A percentile compares a stretch with the other conserved stretches of the same genome.
Conservation (phyloP, 1,284 basidiomycete species). For the Kwoniella shivajii region DNA sequence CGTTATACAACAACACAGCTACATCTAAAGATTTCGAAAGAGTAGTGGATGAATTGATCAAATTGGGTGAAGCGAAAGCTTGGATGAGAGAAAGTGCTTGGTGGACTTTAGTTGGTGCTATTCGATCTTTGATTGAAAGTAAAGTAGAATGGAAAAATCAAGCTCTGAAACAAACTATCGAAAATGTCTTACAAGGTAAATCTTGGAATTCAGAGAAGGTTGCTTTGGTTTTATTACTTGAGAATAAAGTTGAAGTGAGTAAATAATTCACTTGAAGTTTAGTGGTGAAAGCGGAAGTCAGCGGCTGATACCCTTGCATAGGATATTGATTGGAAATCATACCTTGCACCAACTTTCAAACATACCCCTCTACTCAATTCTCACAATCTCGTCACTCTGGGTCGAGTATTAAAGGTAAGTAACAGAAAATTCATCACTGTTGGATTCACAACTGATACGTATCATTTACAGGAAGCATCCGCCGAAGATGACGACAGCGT, state of each 20-base stretch:
- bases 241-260: slow-evolving; percentile 60
- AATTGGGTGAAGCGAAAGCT: slow-evolving; percentile 77
- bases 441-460: slow-evolving; percentile 8
- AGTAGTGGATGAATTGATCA: slow-evolving; percentile 67
- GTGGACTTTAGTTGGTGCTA: slow-evolving; percentile 73
- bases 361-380: slow-evolving; percentile 65
- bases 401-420: slow-evolving; percentile 74
- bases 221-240: slow-evolving; percentile 73
- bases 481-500: slow-evolving; percentile 46
- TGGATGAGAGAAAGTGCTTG: slow-evolving; percentile 92
- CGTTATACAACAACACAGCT: slow-evolving; percentile 67
- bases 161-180: slow-evolving; percentile 62
- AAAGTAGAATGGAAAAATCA: slow-evolving; percentile 70
- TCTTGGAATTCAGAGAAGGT: slow-evolving; percentile 86
- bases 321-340: slow-evolving; percentile 67
- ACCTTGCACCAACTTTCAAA: slow-evolving; percentile 79
- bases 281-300: neutral
- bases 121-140: slow-evolving; percentile 64
- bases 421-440: neutral
- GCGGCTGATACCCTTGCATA: slow-evolving; percentile 11
- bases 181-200: slow-evolving; percentile 62
- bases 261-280: neutral
- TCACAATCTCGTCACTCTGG: slow-evolving; percentile 72
- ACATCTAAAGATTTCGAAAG: slow-evolving; percentile 63
- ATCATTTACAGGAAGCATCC: slow-evolving; percentile 36